A percentile compares a stretch with the other conserved stretches of the same genome.
Conservation (phyloP, 2,329 filamentous ascomycete species). For the Colletotrichum camelliae region DNA sequence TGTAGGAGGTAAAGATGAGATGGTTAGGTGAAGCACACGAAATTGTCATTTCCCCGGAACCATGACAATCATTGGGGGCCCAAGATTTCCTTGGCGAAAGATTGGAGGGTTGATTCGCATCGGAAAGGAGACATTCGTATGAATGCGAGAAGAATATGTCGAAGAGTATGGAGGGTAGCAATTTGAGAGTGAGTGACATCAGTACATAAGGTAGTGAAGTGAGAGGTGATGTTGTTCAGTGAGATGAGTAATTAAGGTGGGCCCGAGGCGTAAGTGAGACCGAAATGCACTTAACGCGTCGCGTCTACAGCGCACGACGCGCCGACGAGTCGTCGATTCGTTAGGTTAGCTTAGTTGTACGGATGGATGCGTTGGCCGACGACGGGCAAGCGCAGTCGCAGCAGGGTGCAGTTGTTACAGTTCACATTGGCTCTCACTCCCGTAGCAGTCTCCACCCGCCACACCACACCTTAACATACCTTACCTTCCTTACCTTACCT, state of each 20-base stretch:
- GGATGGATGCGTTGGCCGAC: too few species aligned
- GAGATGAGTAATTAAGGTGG: background rate
- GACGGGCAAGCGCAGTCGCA: background rate
- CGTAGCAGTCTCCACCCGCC: too few species aligned
- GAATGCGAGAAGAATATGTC: background rate
- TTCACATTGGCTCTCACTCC: too few species aligned
- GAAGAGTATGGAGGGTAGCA: too few species aligned
- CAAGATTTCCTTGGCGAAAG: background rate
- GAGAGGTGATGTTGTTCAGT: background rate
- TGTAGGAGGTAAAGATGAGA: background rate
- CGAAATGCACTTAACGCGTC: conserved; percentile 10
- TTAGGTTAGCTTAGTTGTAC: background rate
- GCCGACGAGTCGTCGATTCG: background rate
- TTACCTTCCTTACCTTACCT: too few species aligned
- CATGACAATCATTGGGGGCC: background rate
- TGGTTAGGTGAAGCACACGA: background rate
- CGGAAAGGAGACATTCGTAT: background rate
- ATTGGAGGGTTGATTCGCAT: background rate
- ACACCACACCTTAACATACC: too few species aligned
- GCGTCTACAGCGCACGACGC: conserved; percentile 2
- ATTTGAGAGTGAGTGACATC: background rate
- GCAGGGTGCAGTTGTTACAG: too few species aligned
- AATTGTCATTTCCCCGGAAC: background rate
- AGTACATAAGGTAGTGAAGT: background rate
- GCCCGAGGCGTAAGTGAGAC: background rate